Evolutionary conservation across 2,329 filamentous ascomycete species (phyloP).

Genomic region (Stagonosporopsis chrysanthemi): DNA sequence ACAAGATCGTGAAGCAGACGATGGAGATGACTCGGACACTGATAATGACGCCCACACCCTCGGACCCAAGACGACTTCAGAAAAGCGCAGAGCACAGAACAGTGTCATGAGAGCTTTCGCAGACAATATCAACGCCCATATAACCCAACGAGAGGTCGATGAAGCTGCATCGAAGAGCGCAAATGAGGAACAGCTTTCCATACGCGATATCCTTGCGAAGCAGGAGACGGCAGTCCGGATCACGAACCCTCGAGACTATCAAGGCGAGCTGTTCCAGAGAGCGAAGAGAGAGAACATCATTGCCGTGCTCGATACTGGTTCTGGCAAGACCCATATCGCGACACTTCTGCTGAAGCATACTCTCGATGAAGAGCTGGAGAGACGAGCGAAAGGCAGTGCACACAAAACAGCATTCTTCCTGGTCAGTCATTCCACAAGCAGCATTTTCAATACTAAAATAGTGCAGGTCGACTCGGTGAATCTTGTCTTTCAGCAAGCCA

Average conservation of each 20-base stretch:
- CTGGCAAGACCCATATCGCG: conserved; percentile 96
- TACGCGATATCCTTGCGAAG: conserved; percentile 61
- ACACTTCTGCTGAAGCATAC: conserved; percentile 80
- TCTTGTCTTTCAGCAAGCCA: conserved; percentile 87
- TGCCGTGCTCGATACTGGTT: conserved; percentile 92
- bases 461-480: conserved; percentile 81
- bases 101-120: conserved; percentile 54
- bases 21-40: conserved; percentile 30
- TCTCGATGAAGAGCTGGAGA: conserved; percentile 78
- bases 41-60: conserved; percentile 36
- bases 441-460: conserved; percentile 5
- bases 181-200: conserved; percentile 60
- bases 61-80: conserved; percentile 36
- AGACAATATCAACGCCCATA: conserved; percentile 52
- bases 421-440: conserved; percentile 52
- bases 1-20: neutral
- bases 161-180: conserved; percentile 41
- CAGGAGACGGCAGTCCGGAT: conserved; percentile 68
- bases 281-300: conserved; percentile 88
- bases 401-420: conserved; percentile 84
- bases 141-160: conserved; percentile 52
- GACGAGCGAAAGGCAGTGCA: conserved; percentile 66
- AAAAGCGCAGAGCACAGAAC: conserved; percentile 53
- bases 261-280: conserved; percentile 86
- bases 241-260: conserved; percentile 84